Conservation (phyloP, 2,329 filamentous ascomycete species). For the Claviceps sp. region DNA sequence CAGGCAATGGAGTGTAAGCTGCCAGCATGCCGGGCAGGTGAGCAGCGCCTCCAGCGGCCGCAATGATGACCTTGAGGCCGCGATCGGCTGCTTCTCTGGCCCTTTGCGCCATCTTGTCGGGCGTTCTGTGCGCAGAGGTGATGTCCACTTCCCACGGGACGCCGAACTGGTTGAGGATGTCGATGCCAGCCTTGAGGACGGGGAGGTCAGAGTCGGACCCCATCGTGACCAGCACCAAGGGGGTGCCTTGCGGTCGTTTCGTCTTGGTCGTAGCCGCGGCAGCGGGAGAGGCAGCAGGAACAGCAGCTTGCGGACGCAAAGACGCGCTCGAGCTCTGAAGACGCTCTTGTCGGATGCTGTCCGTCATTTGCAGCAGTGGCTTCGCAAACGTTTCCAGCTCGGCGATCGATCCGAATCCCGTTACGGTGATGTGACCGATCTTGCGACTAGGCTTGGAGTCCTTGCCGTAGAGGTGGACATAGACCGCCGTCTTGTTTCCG, state of each 20-base stretch:
- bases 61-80: slow-evolving; percentile 62
- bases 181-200: slow-evolving; percentile 50
- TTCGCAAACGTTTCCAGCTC: slow-evolving; percentile 47
- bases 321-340: slow-evolving; percentile 21
- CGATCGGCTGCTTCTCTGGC: slow-evolving; percentile 48
- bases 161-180: slow-evolving; percentile 53
- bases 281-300: neutral
- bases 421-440: slow-evolving; percentile 87
- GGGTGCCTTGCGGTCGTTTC: slow-evolving; percentile 16
- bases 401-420: slow-evolving; percentile 51
- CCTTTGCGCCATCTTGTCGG: slow-evolving; percentile 54
- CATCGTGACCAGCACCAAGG: slow-evolving; percentile 68
- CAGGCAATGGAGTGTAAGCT: slow-evolving; percentile 56
- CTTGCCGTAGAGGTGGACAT: slow-evolving; percentile 86
- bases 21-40: slow-evolving; percentile 65
- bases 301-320: slow-evolving; percentile 17
- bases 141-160: slow-evolving; percentile 63
- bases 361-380: slow-evolving; percentile 53
- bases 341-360: slow-evolving; percentile 43
- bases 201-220: slow-evolving; percentile 68
- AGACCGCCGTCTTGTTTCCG: slow-evolving; percentile 32
- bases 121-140: slow-evolving; percentile 68
- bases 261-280: neutral
- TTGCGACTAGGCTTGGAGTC: slow-evolving; percentile 77
- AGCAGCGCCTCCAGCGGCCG: slow-evolving; percentile 62